Conservation (phyloP, 306 rosid species). For the Rosa multiflora region DNA sequence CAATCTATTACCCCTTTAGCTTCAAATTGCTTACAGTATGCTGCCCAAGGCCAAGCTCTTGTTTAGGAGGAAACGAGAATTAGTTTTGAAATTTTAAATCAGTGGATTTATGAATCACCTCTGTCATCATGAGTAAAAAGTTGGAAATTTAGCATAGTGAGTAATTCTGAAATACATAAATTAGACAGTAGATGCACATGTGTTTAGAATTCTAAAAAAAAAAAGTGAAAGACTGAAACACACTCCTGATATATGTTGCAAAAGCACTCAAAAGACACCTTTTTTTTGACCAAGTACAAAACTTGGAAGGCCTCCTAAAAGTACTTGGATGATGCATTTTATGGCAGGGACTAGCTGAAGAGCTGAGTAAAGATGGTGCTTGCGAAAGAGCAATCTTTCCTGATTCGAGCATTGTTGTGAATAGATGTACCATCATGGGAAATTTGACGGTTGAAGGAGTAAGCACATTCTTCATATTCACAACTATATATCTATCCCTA, state of each 20-base stretch:
- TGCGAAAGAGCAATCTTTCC: slow-evolving; percentile 89
- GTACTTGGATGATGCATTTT: not conserved
- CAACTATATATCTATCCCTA: not conserved
- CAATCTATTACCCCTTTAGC: not conserved
- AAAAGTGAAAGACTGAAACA: not conserved
- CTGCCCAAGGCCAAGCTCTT: not conserved
- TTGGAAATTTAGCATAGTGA: not conserved
- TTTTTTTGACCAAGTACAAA: not conserved
- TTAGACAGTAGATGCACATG: not conserved
- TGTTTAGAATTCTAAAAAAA: not conserved
- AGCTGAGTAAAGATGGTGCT: slow-evolving; percentile 83
- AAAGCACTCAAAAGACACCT: not conserved
- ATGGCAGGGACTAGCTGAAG: slow-evolving; percentile 72
- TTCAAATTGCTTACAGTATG: not conserved
- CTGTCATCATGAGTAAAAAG: not conserved
- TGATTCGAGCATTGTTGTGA: slow-evolving; percentile 46
- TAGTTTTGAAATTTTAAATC: not conserved
- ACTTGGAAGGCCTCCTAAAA: not conserved
- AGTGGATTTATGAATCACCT: not conserved
- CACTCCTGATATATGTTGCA: not conserved
- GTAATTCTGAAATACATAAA: not conserved
- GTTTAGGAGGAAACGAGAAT: not conserved
- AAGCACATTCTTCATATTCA: slow-evolving; percentile 26
- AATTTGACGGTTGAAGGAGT: slow-evolving; percentile 85
- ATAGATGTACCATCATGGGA: slow-evolving; percentile 72